Conservation (phyloP, 768 basidiomycete genomes). For the Lactifluus subvellereus region DNA sequence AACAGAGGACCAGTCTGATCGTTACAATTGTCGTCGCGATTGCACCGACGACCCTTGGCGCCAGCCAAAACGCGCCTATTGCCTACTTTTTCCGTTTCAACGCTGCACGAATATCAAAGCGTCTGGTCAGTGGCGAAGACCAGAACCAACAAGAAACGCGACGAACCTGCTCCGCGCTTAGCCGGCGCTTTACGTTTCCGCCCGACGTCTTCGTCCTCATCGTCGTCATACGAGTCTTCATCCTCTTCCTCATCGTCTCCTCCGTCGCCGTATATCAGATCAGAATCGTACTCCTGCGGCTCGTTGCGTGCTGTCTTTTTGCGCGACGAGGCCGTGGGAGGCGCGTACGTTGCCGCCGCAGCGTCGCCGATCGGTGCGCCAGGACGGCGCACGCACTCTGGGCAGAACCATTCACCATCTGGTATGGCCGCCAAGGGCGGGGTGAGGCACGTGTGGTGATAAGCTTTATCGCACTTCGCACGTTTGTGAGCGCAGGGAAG, state of each 20-base stretch:
- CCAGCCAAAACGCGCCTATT: not conserved
- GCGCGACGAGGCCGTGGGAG: slow-evolving; percentile 5
- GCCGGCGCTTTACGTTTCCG: slow-evolving; percentile 44
- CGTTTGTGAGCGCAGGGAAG: not conserved
- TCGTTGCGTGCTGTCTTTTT: not conserved
- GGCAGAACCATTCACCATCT: slow-evolving; percentile 91
- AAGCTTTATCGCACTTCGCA: slow-evolving; percentile 79
- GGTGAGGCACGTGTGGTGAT: slow-evolving; percentile 74
- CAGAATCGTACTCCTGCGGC: not conserved
- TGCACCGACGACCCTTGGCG: not conserved
- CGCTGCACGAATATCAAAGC: slow-evolving; percentile 23
- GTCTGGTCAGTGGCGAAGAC: not conserved
- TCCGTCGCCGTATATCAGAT: slow-evolving; percentile 24
- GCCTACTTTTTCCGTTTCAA: slow-evolving; percentile 38
- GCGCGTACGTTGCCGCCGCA: not conserved
- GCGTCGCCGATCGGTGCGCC: slow-evolving; percentile 39
- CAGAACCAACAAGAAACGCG: not conserved
- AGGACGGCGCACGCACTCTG: slow-evolving; percentile 57
- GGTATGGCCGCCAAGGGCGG: slow-evolving; percentile 76
- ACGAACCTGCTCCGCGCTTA: slow-evolving; percentile 37
- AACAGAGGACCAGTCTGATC: not conserved
- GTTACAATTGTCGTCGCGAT: not conserved
- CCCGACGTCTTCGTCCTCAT: slow-evolving; percentile 21
- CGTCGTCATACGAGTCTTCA: slow-evolving; percentile 9
- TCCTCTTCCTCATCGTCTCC: not conserved